Evolutionary conservation across 768 basidiomycete genomes (phyloP).

Genomic region (Crassisporium funariophilum): DNA sequence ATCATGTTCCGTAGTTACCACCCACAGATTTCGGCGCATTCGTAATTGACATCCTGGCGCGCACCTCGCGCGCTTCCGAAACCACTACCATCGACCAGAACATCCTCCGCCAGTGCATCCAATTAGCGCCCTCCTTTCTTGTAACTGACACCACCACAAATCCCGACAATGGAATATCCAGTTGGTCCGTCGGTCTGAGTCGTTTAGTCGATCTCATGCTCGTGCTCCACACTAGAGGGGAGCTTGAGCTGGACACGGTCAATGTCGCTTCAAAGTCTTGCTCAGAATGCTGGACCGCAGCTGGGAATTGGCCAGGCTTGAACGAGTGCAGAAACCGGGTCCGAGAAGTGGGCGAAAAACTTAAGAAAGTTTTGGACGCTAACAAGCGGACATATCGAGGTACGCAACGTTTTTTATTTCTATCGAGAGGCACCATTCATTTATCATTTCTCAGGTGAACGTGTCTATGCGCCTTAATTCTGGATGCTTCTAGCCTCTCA

Average conservation of each 20-base stretch:
- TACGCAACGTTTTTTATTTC: constrained; percentile 14
- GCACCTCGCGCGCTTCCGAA: constrained; percentile 16
- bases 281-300: constrained; percentile 80
- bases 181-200: constrained; percentile 71
- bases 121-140: constrained; percentile 77
- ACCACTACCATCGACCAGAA: constrained; percentile 56
- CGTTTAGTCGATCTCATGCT: constrained; percentile 72
- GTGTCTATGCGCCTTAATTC: constrained; percentile 40
- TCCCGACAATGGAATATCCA: constrained; percentile 51
- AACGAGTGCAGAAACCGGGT: constrained; percentile 66
- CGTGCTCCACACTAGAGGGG: constrained; percentile 64
- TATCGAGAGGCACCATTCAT: neutral
- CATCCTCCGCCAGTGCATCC: constrained; percentile 62
- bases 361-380: constrained; percentile 59
- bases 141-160: constrained; percentile 73
- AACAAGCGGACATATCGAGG: constrained; percentile 55
- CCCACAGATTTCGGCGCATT: constrained; percentile 65
- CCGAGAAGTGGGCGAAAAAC: constrained; percentile 57
- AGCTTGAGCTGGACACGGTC: constrained; percentile 78
- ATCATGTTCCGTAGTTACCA: constrained; percentile 28
- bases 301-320: constrained; percentile 68
- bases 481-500: neutral
- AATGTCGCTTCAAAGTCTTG: constrained; percentile 70
- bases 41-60: constrained; percentile 56
- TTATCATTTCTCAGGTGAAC: constrained; percentile 29